Conservation (phyloP, 352 stramenopile genomes). For the Achlya hypogyna region DNA sequence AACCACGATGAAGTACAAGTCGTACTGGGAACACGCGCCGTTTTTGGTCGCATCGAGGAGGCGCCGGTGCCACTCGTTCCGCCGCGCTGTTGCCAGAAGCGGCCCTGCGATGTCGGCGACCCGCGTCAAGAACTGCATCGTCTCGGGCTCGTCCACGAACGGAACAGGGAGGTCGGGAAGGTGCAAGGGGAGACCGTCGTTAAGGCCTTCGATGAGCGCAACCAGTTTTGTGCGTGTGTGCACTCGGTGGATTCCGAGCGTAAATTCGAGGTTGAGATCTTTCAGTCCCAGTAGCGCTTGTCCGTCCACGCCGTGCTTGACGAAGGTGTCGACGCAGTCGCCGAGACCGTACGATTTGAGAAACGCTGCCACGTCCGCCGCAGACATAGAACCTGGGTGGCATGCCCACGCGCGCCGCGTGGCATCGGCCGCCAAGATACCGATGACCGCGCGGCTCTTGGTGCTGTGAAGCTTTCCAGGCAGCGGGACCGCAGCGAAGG, state of each 20-base stretch:
- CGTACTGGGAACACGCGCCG: conserved; percentile 29
- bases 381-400: conserved; percentile 52
- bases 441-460: conserved; percentile 23
- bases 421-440: conserved; percentile 46
- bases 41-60: conserved; percentile 38
- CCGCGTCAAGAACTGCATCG: conserved; percentile 39
- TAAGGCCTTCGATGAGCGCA: conserved; percentile 38
- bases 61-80: conserved; percentile 36
- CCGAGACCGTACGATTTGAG: conserved; percentile 38
- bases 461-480: neutral
- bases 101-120: conserved; percentile 24
- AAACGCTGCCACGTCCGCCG: conserved; percentile 35
- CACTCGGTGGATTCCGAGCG: conserved; percentile 11
- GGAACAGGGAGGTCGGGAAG: conserved; percentile 25
- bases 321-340: conserved; percentile 27
- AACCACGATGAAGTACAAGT: conserved; percentile 47
- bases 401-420: conserved; percentile 39
- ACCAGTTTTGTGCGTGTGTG: conserved; percentile 42
- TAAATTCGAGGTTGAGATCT: conserved; percentile 19
- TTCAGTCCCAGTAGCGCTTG: neutral
- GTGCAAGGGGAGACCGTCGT: conserved; percentile 36
- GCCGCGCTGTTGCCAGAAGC: neutral
- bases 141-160: conserved; percentile 45
- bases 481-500: conserved; percentile 8
- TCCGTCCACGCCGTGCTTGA: conserved; percentile 34